These are phyloP conservation scores for Haematococcus lacustris DNA, from an alignment of 139 green algal species.

Conservation along the genomic window DNA sequence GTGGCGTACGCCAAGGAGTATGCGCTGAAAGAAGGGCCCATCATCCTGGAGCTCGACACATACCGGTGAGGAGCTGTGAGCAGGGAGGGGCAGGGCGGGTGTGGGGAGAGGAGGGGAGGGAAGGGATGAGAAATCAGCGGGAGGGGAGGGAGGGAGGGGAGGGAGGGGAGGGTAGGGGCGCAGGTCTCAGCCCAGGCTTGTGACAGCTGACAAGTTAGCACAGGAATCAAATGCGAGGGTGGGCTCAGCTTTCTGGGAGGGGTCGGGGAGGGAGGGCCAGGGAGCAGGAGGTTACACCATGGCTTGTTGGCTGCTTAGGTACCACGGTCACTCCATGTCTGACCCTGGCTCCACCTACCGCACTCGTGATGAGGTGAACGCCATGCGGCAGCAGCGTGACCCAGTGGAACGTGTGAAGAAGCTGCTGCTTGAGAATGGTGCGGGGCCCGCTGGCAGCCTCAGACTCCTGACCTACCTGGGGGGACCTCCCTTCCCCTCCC, in stretches of 20 bases:
- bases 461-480: background rate
- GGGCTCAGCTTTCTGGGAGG: background rate
- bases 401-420: slow-evolving; percentile 88
- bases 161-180: background rate
- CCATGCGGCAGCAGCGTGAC: slow-evolving; percentile 79
- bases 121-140: background rate
- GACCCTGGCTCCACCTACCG: slow-evolving; percentile 96
- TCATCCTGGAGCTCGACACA: slow-evolving; percentile 98
- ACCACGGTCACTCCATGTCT: slow-evolving; percentile 98
- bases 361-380: slow-evolving; percentile 90
- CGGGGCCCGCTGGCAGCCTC: background rate
- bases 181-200: background rate
- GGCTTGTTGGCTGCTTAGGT: slow-evolving; percentile 25
- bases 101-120: too few relatives aligned
- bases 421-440: slow-evolving; percentile 67
- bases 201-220: background rate
- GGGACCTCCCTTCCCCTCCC: background rate
- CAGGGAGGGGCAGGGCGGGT: too few relatives aligned
- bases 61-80: slow-evolving; percentile 73
- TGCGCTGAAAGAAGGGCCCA: slow-evolving; percentile 77
- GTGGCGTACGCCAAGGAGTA: slow-evolving; percentile 84
- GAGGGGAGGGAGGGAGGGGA: background rate
- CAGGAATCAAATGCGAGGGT: background rate
- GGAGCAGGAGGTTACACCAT: too few relatives aligned
- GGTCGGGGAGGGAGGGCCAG: too few relatives aligned